Percentiles rank a stretch among this genome's conserved stretches.
Evolutionary conservation across 2,329 filamentous ascomycete genomes (phyloP).

Genomic region (Rhynchosporium secalis): DNA sequence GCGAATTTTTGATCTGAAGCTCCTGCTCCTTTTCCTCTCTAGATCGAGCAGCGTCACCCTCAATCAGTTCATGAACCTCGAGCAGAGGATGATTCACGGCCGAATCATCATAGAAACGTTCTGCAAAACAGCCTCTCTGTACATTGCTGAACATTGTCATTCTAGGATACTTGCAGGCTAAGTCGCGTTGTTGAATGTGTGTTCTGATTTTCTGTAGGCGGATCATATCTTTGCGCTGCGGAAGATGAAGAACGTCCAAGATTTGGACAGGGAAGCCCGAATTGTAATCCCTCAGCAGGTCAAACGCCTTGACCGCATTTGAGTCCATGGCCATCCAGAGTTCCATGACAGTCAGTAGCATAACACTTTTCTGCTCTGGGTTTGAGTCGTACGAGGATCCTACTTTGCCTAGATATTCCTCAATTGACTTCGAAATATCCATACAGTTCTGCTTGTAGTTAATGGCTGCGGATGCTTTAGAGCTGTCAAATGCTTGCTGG

Average conservation of each 20-base stretch:
- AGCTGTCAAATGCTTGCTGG: background rate
- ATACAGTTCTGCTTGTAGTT: slow-evolving; percentile 30
- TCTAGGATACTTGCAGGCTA: slow-evolving; percentile 21
- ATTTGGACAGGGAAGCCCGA: slow-evolving; percentile 51
- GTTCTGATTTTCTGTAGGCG: slow-evolving; percentile 51
- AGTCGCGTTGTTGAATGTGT: slow-evolving; percentile 51
- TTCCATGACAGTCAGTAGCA: slow-evolving; percentile 56
- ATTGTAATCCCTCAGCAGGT: slow-evolving; percentile 51
- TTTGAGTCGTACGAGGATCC: slow-evolving; percentile 45
- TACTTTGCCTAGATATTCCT: slow-evolving; percentile 41
- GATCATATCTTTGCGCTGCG: slow-evolving; percentile 47
- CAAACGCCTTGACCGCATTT: slow-evolving; percentile 44
- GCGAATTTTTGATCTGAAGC: slow-evolving; percentile 34
- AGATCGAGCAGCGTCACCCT: slow-evolving; percentile 38
- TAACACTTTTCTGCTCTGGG: slow-evolving; percentile 51
- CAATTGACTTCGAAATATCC: slow-evolving; percentile 40
- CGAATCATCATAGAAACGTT: slow-evolving; percentile 17
- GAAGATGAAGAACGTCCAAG: slow-evolving; percentile 58
- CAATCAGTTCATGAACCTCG: slow-evolving; percentile 41
- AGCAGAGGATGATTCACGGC: slow-evolving; percentile 40
- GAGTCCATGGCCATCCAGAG: slow-evolving; percentile 59
- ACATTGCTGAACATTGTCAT: slow-evolving; percentile 52
- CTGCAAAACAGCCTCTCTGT: slow-evolving; percentile 39
- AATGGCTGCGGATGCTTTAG: background rate
- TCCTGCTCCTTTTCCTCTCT: slow-evolving; percentile 44